Evolutionary conservation across 2,329 filamentous ascomycete genomes (phyloP).

Genomic region (Aspergillus thermomutatus): DNA sequence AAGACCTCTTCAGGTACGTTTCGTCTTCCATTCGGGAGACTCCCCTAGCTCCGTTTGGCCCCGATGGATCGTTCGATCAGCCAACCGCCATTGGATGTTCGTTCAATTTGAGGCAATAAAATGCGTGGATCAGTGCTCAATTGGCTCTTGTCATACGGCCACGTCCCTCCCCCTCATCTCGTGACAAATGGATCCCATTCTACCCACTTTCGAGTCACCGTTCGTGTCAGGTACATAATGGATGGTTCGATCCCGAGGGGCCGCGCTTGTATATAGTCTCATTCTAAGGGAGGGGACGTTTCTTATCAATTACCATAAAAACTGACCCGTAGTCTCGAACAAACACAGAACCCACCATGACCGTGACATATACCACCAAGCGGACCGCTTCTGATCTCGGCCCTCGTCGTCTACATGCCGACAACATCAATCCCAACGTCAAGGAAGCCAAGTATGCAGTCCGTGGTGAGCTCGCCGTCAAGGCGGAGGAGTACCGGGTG

Average conservation of each 20-base stretch:
- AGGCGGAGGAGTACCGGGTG: conserved; percentile 85
- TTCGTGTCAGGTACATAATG: background rate
- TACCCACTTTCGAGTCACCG: background rate
- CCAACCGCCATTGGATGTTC: background rate
- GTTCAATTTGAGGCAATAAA: background rate
- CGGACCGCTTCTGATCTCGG: conserved; percentile 48
- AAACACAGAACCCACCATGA: conserved; percentile 25
- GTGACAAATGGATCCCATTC: conserved; percentile 5
- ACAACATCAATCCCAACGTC: conserved; percentile 91
- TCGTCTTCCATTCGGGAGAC: conserved; percentile 2
- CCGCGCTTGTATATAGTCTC: background rate
- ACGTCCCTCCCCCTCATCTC: conserved; percentile 8
- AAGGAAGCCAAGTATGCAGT: conserved; percentile 91
- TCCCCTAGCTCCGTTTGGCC: conserved; percentile 4
- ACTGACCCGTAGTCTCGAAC: conserved; percentile 10
- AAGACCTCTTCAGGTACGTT: conserved; percentile 21
- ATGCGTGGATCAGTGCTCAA: background rate
- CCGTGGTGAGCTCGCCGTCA: conserved; percentile 89
- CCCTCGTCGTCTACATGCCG: conserved; percentile 59
- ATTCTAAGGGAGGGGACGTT: conserved; percentile 1
- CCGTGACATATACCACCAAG: conserved; percentile 20
- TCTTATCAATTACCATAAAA: conserved; percentile 11
- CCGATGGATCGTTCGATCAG: conserved; percentile 1
- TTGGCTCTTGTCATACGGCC: conserved; percentile 7
- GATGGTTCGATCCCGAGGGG: background rate